Evolutionary conservation across 345 rosid genomes (phyloP).

Genomic region (Corchorus olitorius): DNA sequence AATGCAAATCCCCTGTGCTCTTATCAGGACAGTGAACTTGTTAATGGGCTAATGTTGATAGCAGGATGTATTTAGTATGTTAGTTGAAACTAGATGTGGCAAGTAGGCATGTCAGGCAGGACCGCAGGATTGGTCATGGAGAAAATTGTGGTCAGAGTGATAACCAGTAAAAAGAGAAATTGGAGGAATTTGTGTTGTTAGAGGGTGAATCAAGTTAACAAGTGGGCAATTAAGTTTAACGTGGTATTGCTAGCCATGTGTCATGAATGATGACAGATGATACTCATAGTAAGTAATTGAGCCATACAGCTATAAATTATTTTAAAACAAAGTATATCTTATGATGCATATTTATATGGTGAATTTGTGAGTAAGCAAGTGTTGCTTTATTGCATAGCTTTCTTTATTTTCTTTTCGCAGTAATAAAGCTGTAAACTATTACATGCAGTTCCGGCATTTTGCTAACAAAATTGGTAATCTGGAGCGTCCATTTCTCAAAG

Average conservation of each 20-base stretch:
- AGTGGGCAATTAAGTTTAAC: not conserved
- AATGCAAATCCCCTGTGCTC: not conserved
- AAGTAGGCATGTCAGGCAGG: not conserved
- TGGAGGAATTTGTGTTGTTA: not conserved
- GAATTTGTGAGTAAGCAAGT: not conserved
- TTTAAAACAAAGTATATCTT: not conserved
- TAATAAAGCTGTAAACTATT: constrained; percentile 28
- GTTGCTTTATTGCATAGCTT: not conserved
- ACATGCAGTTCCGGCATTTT: constrained; percentile 87
- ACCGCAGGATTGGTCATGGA: not conserved
- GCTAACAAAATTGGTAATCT: constrained; percentile 92
- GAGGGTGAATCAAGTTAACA: not conserved
- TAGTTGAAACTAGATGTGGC: not conserved
- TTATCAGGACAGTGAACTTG: not conserved
- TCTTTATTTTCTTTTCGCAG: constrained; percentile 5
- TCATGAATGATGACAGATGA: not conserved
- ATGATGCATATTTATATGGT: not conserved
- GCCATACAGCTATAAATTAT: not conserved
- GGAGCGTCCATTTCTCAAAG: constrained; percentile 95
- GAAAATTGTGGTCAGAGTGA: not conserved
- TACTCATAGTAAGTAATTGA: not conserved
- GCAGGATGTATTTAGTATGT: not conserved
- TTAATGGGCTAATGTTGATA: not conserved
- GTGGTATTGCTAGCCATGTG: not conserved
- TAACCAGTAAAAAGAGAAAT: not conserved